Evolutionary conservation across 106 monocot species (phyloP).

Genomic region (Dendrobium nobile): DNA sequence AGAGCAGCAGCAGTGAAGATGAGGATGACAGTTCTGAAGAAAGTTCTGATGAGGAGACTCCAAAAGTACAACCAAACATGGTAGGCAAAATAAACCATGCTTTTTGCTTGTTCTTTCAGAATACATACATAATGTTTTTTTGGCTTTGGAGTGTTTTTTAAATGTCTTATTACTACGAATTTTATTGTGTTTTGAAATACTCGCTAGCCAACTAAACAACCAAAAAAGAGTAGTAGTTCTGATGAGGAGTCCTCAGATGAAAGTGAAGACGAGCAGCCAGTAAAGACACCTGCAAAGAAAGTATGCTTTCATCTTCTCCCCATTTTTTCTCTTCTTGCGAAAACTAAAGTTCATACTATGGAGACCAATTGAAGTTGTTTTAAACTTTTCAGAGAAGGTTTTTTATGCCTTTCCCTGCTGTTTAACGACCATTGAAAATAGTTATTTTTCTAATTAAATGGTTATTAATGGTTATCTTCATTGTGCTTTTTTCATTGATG

Average conservation of each 20-base stretch:
- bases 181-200: background rate
- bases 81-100: background rate
- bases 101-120: background rate
- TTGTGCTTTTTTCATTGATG: background rate
- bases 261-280: slow-evolving; percentile 46
- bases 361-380: background rate
- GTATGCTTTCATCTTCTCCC: background rate
- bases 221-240: slow-evolving; percentile 19
- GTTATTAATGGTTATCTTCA: background rate
- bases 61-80: slow-evolving; percentile 21
- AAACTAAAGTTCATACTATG: background rate
- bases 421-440: background rate
- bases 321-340: background rate
- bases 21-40: slow-evolving; percentile 65
- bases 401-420: background rate
- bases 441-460: background rate
- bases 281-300: slow-evolving; percentile 42
- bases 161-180: background rate
- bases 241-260: slow-evolving; percentile 32
- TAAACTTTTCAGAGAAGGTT: background rate
- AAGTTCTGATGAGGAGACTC: slow-evolving; percentile 61
- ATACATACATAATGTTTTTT: background rate
- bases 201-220: slow-evolving; percentile 18
- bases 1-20: slow-evolving; percentile 34
- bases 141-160: background rate